These are phyloP conservation scores for Aspergillus carlsbadensis DNA, from an alignment of 495 filamentous ascomycete species.

Conservation along the genomic window DNA sequence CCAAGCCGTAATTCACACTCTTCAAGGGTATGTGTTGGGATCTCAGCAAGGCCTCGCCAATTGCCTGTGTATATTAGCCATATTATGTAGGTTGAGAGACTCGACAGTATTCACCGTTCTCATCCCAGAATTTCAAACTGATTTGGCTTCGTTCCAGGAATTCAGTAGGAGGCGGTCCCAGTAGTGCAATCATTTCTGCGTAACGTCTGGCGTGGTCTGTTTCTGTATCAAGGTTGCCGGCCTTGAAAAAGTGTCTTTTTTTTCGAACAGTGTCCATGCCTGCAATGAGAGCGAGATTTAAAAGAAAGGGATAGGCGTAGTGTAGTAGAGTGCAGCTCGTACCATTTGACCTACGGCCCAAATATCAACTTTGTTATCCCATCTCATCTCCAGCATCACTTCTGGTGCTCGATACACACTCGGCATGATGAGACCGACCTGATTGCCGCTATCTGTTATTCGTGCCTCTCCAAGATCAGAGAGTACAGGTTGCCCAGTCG, in stretches of 20 bases:
- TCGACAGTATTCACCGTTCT: conserved; percentile 17
- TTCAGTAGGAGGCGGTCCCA: conserved; percentile 32
- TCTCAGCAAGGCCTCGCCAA: conserved; percentile 7
- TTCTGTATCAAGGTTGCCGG: conserved; percentile 30
- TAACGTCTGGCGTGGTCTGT: conserved; percentile 20
- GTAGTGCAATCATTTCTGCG: conserved; percentile 34
- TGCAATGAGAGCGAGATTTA: not conserved
- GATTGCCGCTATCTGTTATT: conserved; percentile 7
- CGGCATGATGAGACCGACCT: conserved; percentile 33
- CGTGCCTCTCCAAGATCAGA: conserved; percentile 29
- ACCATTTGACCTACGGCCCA: conserved; percentile 42
- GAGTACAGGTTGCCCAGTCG: conserved; percentile 21
- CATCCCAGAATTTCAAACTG: conserved; percentile 30
- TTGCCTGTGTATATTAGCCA: not conserved
- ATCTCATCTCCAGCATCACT: conserved; percentile 32
- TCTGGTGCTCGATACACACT: conserved; percentile 39
- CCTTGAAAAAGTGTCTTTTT: conserved; percentile 34
- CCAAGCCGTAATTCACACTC: conserved; percentile 23
- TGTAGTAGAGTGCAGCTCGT: not conserved
- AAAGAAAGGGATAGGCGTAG: not conserved
- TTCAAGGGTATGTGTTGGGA: conserved; percentile 29
- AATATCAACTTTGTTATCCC: conserved; percentile 41
- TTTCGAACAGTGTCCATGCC: not conserved
- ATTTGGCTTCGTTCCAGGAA: conserved; percentile 26
- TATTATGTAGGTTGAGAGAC: not conserved